phyloP scores from a whole-genome alignment of 2,329 filamentous ascomycete genomes.

The Epichloe festucae region DNA sequence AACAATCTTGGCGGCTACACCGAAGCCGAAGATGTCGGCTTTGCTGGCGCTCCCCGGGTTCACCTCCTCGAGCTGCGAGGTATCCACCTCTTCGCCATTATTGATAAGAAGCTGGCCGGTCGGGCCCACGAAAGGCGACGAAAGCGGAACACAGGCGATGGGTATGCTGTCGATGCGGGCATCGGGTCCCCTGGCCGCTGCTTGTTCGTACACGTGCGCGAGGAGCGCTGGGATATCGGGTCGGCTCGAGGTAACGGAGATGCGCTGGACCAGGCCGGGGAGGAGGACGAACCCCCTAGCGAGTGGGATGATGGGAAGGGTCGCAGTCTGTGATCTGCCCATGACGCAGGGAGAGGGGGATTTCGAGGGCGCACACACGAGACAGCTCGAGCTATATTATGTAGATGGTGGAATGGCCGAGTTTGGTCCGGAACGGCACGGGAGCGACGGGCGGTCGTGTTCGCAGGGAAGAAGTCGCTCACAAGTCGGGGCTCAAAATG shows the following conservation, averaged over 20 bases:
- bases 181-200: slow-evolving; percentile 52
- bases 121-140: slow-evolving; percentile 57
- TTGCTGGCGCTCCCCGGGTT: slow-evolving; percentile 49
- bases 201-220: slow-evolving; percentile 69
- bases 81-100: slow-evolving; percentile 41
- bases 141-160: slow-evolving; percentile 78
- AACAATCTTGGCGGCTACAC: slow-evolving; percentile 66
- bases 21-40: slow-evolving; percentile 69
- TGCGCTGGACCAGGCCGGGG: slow-evolving; percentile 72
- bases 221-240: slow-evolving; percentile 83
- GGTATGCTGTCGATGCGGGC: slow-evolving; percentile 55
- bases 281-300: slow-evolving; percentile 70
- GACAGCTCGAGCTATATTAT: background rate
- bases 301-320: slow-evolving; percentile 69
- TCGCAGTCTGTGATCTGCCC: slow-evolving; percentile 29
- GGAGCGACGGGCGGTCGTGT: background rate
- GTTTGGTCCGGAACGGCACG: background rate
- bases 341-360: slow-evolving; percentile 15
- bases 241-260: slow-evolving; percentile 66
- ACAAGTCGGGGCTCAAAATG: background rate
- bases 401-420: background rate
- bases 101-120: slow-evolving; percentile 67
- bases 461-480: background rate
- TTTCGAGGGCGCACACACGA: background rate
- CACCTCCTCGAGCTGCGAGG: slow-evolving; percentile 30